phyloP scores from a whole-genome alignment of 129 eudicot genomes.

The Erigeron canadensis region DNA sequence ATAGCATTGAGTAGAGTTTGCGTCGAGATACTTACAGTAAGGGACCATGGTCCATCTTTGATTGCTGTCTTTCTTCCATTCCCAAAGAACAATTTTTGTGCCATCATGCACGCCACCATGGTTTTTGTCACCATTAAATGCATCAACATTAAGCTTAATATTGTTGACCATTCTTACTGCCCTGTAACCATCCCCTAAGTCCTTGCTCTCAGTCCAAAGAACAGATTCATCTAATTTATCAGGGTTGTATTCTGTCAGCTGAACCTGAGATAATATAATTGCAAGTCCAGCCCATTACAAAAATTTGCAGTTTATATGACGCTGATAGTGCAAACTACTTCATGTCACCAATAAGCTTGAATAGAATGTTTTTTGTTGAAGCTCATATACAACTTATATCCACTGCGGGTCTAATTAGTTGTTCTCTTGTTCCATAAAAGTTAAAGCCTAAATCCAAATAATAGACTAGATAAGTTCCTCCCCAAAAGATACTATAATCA shows the following conservation, averaged over 20 bases:
- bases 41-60: slow-evolving; percentile 77
- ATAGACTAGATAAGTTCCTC: too few relatives aligned
- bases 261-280: slow-evolving; percentile 58
- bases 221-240: slow-evolving; percentile 63
- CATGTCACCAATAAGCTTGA: background rate
- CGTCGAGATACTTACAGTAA: slow-evolving; percentile 50
- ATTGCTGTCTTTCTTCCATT: slow-evolving; percentile 74
- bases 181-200: slow-evolving; percentile 69
- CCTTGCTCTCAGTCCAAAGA: slow-evolving; percentile 75
- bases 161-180: slow-evolving; percentile 79
- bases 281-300: slow-evolving; percentile 4
- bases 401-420: too few relatives aligned
- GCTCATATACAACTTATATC: background rate
- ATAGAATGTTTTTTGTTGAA: background rate
- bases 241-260: slow-evolving; percentile 59
- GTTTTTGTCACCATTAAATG: slow-evolving; percentile 59
- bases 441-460: background rate
- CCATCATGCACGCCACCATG: slow-evolving; percentile 87
- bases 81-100: slow-evolving; percentile 67
- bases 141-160: slow-evolving; percentile 67
- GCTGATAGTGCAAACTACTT: background rate
- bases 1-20: slow-evolving; percentile 5
- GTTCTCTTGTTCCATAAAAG: background rate
- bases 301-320: background rate
- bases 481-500: too few relatives aligned